Conservation (phyloP, 1,284 basidiomycete genomes). For the Naganishia cerealis region DNA sequence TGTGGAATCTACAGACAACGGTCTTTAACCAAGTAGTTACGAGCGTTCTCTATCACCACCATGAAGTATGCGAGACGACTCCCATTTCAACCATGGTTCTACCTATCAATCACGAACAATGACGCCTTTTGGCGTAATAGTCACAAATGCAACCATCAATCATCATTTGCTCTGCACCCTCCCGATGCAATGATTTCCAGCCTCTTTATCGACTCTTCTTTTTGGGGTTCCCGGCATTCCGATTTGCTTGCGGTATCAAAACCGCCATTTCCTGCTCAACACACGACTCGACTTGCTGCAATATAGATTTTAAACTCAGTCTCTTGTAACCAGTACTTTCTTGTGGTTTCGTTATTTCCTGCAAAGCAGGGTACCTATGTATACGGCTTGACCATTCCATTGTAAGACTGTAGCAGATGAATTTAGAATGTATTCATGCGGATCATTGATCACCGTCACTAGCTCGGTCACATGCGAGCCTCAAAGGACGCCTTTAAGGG, state of each 20-base stretch:
- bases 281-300: neutral
- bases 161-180: neutral
- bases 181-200: too few relatives aligned
- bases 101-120: constrained; percentile 3
- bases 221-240: constrained; percentile 11
- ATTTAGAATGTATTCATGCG: too few relatives aligned
- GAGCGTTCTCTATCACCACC: neutral
- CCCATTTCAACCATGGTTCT: neutral
- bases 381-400: neutral
- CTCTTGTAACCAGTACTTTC: neutral
- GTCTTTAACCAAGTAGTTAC: neutral
- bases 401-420: neutral
- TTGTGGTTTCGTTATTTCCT: neutral
- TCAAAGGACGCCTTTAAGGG: too few relatives aligned
- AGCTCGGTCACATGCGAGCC: too few relatives aligned
- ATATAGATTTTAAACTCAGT: constrained; percentile 7
- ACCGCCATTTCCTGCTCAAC: neutral
- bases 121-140: neutral
- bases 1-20: neutral
- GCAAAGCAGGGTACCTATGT: neutral
- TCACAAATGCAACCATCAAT: neutral
- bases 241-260: neutral
- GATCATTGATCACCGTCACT: too few relatives aligned
- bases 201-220: neutral
- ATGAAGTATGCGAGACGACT: neutral